Conservation (phyloP, 2,329 filamentous ascomycete species). For the Microthyrium microscopicum region DNA sequence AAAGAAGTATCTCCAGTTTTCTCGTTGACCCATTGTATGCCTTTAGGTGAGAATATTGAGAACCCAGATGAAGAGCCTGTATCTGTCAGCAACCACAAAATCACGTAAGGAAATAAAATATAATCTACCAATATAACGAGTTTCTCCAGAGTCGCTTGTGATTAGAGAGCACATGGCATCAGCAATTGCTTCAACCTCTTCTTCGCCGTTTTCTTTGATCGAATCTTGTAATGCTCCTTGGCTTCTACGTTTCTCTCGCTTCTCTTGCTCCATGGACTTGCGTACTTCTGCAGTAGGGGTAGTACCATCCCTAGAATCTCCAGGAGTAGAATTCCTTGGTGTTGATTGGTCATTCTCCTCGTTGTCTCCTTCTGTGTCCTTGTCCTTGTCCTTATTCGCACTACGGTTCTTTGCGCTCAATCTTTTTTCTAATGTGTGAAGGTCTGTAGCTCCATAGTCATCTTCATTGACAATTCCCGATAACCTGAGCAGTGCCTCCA, state of each 20-base stretch:
- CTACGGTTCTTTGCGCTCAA: constrained; percentile 31
- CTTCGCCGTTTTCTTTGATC: constrained; percentile 34
- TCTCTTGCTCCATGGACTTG: background rate
- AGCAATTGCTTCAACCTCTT: constrained; percentile 69
- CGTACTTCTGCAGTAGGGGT: no score
- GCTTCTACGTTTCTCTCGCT: background rate
- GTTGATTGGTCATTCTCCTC: background rate
- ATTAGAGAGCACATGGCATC: constrained; percentile 99
- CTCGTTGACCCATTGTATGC: constrained; percentile 95
- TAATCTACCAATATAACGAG: constrained; percentile 71
- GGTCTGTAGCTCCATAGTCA: constrained; percentile 68
- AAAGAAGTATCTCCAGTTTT: constrained; percentile 95
- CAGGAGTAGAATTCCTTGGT: background rate
- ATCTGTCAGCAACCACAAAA: constrained; percentile 11
- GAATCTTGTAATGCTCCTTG: background rate
- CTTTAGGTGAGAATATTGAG: constrained; percentile 96
- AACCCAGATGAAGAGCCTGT: constrained; percentile 89
- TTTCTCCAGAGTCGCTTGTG: constrained; percentile 88
- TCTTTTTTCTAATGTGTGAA: constrained; percentile 73
- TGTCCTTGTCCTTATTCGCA: constrained; percentile 9
- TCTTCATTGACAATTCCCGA: constrained; percentile 78
- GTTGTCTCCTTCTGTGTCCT: constrained; percentile 2
- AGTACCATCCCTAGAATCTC: background rate
- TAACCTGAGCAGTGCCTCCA: constrained; percentile 80
- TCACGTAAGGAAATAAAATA: constrained; percentile 3